These are phyloP conservation scores for Stromatinia cepivora DNA, from an alignment of 2,329 filamentous ascomycete species.

Conservation along the genomic window DNA sequence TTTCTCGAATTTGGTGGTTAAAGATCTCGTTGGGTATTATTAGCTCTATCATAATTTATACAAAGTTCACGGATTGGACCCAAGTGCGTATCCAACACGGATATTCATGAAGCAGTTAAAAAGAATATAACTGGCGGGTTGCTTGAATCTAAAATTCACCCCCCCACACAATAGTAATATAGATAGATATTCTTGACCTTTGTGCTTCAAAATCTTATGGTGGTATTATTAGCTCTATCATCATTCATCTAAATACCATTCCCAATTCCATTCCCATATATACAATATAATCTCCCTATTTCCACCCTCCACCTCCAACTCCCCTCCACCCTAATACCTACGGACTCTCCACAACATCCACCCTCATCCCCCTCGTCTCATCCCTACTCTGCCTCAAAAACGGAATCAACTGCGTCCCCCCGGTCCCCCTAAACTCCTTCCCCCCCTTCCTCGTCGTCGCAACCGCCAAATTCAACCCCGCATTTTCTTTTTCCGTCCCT, in stretches of 20 bases:
- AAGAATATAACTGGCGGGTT: not conserved
- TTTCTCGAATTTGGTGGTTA: too few relatives aligned
- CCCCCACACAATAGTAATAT: not conserved
- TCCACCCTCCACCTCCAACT: too few relatives aligned
- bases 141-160: not conserved
- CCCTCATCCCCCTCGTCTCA: constrained; percentile 62
- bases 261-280: not conserved
- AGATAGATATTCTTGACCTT: rapidly evolving
- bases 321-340: not conserved
- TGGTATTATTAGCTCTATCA: constrained; percentile 7
- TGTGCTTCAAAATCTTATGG: not conserved
- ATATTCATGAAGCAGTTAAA: not conserved
- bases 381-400: constrained; percentile 88
- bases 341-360: not conserved
- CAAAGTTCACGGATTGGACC: too few relatives aligned
- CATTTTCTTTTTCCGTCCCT: constrained; percentile 45
- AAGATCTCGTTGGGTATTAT: too few relatives aligned
- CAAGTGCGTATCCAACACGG: rapidly evolving
- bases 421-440: constrained; percentile 69
- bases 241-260: not conserved
- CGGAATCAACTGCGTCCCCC: constrained; percentile 82
- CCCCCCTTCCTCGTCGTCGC: constrained; percentile 34
- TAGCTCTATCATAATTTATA: too few relatives aligned
- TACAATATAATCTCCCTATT: not conserved
- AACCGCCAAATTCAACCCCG: constrained; percentile 44